Base-by-base conservation (phyloP, 2,329 filamentous ascomycete species). In the Mycosphaerella sp. region DNA sequence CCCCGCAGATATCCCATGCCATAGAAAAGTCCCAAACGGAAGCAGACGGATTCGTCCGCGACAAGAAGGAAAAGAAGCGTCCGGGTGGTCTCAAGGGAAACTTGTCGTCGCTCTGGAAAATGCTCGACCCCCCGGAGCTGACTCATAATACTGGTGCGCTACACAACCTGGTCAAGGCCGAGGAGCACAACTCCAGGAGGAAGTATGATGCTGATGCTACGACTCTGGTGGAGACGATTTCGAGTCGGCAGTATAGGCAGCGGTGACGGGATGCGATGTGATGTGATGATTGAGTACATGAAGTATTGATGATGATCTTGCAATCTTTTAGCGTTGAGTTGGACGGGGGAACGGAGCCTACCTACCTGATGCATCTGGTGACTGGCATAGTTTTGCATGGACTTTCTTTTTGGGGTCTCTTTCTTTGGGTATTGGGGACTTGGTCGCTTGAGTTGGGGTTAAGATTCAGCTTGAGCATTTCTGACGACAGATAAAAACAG, bases 111-210 rank as follows among this genome's bases (percentile, higher is more conserved):
- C 48, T 59, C n/a, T 59, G 56, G 56, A 59, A 59, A 21, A 32
- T 59, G 23, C 48, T 59, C 11, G 56, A 59, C 12, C 56, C 56
- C 11, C 56, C 56, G 5, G 53, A 59, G 32, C 32, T 59, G 31
- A 26, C 46, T 12, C 40, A 51, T 26, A 59, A 56, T 10, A 56
- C 56, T 11, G 56, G 56, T 7, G 54, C 48, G 4, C 48, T 59
- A 8, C 56, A 59, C 36, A 51, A 59, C 43, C 48, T 59, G 1
- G 56, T 45, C 26, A 42, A 48, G 14, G 38, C 53, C 7, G 50
- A 59, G 23, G 41, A 46, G 11, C 41, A 46, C 6, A 39, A 45
- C 32, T 26, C 38, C 34, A 23, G 34, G 31, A 45, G 48, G 42
- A 45, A 51, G 41, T 26, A 40, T 26, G 40, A 21, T 38, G 48